These are phyloP conservation scores for Xylaria bambusicola DNA, from an alignment of 495 filamentous ascomycete species.

Conservation along the genomic window DNA sequence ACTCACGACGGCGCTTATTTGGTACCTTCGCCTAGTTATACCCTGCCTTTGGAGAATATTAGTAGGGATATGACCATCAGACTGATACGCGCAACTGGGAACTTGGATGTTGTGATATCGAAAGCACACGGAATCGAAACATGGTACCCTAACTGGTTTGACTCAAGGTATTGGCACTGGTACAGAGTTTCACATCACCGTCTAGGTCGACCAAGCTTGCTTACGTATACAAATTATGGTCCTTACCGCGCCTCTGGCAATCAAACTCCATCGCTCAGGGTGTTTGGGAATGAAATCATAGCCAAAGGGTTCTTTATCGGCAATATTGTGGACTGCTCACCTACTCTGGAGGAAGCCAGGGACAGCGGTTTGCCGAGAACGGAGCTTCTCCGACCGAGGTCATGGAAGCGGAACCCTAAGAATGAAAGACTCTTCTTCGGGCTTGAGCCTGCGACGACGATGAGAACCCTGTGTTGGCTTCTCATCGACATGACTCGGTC, in stretches of 20 bases:
- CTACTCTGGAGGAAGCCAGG: constrained; percentile 12
- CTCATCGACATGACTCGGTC: constrained; percentile 14
- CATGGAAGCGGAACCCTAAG: constrained; percentile 11
- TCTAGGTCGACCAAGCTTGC: neutral
- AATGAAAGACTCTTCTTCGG: neutral
- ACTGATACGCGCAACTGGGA: constrained; percentile 12
- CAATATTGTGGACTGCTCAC: constrained; percentile 9
- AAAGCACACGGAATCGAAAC: constrained; percentile 1
- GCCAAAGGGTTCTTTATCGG: constrained; percentile 12
- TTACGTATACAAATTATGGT: constrained; percentile 9
- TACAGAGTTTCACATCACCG: constrained; percentile 1
- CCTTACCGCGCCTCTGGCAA: constrained; percentile 7
- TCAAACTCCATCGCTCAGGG: constrained; percentile 3
- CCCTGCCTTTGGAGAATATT: neutral
- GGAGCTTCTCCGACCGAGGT: neutral
- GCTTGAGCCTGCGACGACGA: neutral
- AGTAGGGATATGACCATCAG: constrained; percentile 14
- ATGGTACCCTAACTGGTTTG: constrained; percentile 17
- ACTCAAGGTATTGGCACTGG: constrained; percentile 4
- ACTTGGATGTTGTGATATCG: constrained; percentile 8
- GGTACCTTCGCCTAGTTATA: constrained; percentile 15
- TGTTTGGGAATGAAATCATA: neutral
- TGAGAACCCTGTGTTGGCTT: constrained; percentile 3
- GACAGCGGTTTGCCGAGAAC: neutral
- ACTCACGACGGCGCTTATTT: constrained; percentile 13